A percentile compares a stretch with the other conserved stretches of the same genome.
These are phyloP conservation scores for Ulota crispa DNA, from an alignment of 225 moss, liverwort and hornwort genomes.

Conservation along the genomic window DNA sequence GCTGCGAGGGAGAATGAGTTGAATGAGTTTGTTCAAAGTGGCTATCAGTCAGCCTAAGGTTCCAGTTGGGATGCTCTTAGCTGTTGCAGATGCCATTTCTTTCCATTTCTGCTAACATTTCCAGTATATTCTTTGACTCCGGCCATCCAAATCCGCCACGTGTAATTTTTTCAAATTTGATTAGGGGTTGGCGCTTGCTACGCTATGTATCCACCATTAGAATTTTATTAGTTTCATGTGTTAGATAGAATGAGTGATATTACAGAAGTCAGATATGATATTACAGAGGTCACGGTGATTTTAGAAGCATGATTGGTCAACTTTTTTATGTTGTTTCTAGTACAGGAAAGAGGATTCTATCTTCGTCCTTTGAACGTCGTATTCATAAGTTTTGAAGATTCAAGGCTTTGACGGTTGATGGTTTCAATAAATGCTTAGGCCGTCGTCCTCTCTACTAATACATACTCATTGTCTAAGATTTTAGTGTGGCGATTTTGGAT, in stretches of 20 bases:
- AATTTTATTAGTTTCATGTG: too few species aligned
- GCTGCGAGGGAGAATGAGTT: conserved; percentile 79
- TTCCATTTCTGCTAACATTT: background rate
- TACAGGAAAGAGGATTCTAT: background rate
- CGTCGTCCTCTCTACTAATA: background rate
- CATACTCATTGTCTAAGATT: background rate
- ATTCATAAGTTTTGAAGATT: background rate
- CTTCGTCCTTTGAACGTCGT: background rate
- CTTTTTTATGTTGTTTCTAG: background rate
- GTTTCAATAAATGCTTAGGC: background rate
- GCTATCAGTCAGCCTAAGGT: conserved; percentile 95
- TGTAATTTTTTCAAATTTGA: background rate
- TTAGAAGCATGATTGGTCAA: background rate
- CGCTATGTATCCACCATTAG: too few species aligned
- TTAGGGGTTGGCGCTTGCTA: too few species aligned
- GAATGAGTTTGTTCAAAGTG: conserved; percentile 89
- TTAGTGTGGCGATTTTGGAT: background rate
- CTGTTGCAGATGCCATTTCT: conserved; percentile 8
- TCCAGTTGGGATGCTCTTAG: conserved; percentile 63
- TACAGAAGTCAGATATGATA: too few species aligned
- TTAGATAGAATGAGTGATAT: too few species aligned
- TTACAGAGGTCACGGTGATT: too few species aligned
- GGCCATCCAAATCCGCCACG: background rate
- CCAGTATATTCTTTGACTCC: background rate
- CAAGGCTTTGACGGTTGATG: background rate